phyloP scores from a whole-genome alignment of 495 filamentous ascomycete genomes.

The Aspergillus sclerotiicarbonarius region DNA sequence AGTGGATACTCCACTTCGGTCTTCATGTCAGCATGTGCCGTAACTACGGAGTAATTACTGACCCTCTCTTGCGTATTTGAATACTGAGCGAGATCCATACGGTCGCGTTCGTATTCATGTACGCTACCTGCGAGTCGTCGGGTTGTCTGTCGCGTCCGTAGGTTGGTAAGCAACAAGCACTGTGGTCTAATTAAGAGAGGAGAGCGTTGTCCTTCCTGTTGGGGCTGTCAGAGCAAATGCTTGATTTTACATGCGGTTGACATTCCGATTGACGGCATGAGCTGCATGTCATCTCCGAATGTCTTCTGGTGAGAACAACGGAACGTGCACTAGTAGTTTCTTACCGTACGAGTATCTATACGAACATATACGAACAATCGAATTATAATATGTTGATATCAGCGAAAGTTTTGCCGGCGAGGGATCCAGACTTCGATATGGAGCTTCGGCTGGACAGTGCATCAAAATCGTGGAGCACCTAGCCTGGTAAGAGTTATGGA shows the following conservation, averaged over 20 bases:
- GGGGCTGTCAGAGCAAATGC: background rate
- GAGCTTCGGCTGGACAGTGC: constrained; percentile 8
- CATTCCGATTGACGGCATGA: constrained; percentile 3
- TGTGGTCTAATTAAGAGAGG: no score
- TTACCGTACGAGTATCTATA: background rate
- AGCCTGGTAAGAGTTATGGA: no score
- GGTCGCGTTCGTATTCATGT: no score
- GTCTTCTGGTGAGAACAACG: background rate
- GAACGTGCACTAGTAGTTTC: background rate
- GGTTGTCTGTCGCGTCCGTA: no score
- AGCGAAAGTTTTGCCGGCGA: constrained; percentile 2
- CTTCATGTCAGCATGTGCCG: background rate
- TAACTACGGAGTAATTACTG: background rate
- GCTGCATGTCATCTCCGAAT: constrained; percentile 17
- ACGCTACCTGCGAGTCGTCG: no score
- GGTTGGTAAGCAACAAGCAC: no score
- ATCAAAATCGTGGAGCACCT: background rate
- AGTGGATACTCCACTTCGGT: background rate
- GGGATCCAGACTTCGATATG: constrained; percentile 11
- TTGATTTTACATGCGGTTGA: background rate
- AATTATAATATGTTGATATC: background rate
- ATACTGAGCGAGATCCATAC: no score
- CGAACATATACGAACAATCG: background rate
- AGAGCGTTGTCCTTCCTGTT: no score
- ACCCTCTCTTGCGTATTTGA: no score